Evolutionary conservation across 176 grass and related monocot species (phyloP), one percentile per base, ranked within the genome.

Genomic region (Pontederia paniculata): DNA sequence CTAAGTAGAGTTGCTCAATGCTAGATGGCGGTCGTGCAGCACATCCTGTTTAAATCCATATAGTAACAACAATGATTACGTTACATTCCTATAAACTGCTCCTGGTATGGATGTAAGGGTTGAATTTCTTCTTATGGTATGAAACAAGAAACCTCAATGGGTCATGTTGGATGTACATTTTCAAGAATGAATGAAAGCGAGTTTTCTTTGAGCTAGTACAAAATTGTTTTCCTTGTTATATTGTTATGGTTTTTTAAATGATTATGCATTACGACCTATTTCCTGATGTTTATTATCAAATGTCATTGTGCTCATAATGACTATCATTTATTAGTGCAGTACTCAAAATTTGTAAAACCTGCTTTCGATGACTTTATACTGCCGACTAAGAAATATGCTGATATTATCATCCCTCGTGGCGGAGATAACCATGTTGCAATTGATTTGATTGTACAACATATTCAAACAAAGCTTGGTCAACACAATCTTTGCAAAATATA

Each of bases 321-420:
- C 48, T n/a, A n/a, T 20, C 16, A 21, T 0, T 46, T 65, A 66
- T 28, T 69, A n/a, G 50, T 23, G 59, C 86, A 91, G 93, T 98
- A 98, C 50, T 81, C 93, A 47, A 98, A 88, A 53, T 98, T 98
- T 84, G 93, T 98, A 21, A 98, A 98, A 74, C 75, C 93, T 42
- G 83, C 93, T 70, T 98, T 98, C 84, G 93, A 98, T 72, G 93
- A 98, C 49, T 98, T 98, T 50, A 98, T 98, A 77, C 80, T 98
- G 37, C 93, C 93, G 63, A 91, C 93, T 0, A 98, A 93, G 68
- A 93, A 93, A 62, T 86, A 86, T 68, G 88, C 88, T 69, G 88
- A 93, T 76, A 86, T 93, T 78, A 93, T 93, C 63, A 86, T 93
- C 52, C 88, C 88, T 14, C 73, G 79, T 71, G 82, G 88, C 55